Conservation (phyloP, 2,329 filamentous ascomycete genomes). For the Aspergillus latus region DNA sequence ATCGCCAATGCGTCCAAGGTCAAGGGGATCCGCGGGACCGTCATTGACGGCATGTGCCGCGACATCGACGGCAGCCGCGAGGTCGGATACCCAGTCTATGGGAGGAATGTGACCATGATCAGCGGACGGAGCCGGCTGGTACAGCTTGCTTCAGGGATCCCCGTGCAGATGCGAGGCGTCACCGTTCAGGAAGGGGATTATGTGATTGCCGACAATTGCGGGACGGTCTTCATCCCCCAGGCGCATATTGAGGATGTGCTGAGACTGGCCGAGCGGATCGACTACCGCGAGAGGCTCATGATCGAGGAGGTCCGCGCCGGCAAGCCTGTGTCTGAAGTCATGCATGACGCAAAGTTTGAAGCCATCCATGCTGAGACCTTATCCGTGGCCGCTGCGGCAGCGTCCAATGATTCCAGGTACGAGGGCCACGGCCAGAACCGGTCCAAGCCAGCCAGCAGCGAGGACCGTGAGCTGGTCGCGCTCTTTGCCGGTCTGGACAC, state of each 20-base stretch:
- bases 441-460: neutral
- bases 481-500: neutral
- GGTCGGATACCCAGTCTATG: slow-evolving; percentile 35
- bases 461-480: neutral
- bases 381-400: too few species aligned
- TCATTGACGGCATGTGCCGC: slow-evolving; percentile 36
- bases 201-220: neutral
- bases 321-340: slow-evolving; percentile 20
- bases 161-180: neutral
- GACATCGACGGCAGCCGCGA: slow-evolving; percentile 37
- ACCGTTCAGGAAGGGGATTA: neutral
- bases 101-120: slow-evolving; percentile 34
- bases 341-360: slow-evolving; percentile 25
- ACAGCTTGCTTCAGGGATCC: neutral
- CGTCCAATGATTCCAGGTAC: too few species aligned
- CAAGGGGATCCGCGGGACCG: slow-evolving; percentile 30
- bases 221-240: neutral
- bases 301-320: slow-evolving; percentile 21
- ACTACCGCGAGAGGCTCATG: slow-evolving; percentile 16
- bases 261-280: neutral
- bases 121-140: neutral
- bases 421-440: too few species aligned
- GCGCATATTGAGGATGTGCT: neutral
- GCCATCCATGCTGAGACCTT: slow-evolving; percentile 10
- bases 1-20: slow-evolving; percentile 24